phyloP scores from a whole-genome alignment of 768 basidiomycete species.

The Mycena alexandri region DNA sequence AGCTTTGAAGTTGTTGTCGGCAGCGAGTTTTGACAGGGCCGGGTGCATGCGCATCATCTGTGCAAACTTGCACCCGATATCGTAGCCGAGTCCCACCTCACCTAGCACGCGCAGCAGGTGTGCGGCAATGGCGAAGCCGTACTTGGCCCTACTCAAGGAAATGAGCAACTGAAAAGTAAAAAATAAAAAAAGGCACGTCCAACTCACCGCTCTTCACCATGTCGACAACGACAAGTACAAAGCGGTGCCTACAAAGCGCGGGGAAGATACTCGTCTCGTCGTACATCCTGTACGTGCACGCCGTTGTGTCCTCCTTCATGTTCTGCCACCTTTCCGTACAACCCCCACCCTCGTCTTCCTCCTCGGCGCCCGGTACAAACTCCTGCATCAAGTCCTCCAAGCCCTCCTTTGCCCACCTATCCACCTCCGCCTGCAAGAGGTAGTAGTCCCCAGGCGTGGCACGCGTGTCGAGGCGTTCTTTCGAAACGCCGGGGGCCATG shows the following conservation, averaged over 20 bases:
- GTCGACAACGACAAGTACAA: conserved; percentile 46
- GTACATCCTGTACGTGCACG: conserved; percentile 49
- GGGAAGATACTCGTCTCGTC: conserved; percentile 55
- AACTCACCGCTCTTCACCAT: conserved; percentile 53
- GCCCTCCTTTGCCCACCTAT: too few relatives aligned
- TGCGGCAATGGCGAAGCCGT: conserved; percentile 16
- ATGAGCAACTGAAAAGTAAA: not conserved
- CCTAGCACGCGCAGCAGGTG: conserved; percentile 2
- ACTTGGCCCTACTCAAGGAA: conserved; percentile 1
- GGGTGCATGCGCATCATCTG: conserved; percentile 15
- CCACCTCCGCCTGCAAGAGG: too few relatives aligned
- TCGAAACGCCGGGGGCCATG: too few relatives aligned
- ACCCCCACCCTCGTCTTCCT: conserved; percentile 18
- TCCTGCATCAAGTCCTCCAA: too few relatives aligned
- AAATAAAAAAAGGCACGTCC: conserved; percentile 42
- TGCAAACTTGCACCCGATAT: conserved; percentile 34
- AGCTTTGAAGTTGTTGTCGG: not conserved
- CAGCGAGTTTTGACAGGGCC: conserved; percentile 13
- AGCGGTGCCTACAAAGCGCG: conserved; percentile 49
- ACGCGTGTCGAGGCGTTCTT: too few relatives aligned
- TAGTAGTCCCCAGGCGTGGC: too few relatives aligned
- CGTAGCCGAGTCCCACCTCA: conserved; percentile 20
- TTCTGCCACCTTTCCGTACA: conserved; percentile 24
- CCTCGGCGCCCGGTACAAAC: not conserved
- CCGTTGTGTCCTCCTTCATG: conserved; percentile 39